Conservation (phyloP, 257 asterid species). For the Echites panduratus region DNA sequence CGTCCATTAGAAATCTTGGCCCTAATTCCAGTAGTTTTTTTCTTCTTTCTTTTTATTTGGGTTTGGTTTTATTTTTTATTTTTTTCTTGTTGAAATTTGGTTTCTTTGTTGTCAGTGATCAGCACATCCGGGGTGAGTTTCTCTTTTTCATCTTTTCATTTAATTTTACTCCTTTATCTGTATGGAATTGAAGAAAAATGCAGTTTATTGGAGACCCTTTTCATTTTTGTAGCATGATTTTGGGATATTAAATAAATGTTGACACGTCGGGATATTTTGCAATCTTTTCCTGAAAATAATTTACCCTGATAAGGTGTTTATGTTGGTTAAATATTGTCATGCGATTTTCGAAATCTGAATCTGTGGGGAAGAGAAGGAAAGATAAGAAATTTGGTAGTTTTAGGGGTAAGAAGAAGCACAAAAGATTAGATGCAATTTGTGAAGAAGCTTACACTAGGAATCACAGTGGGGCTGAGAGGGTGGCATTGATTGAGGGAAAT, state of each 20-base stretch:
- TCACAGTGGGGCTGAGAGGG: conserved; percentile 37
- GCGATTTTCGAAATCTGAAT: conserved; percentile 62
- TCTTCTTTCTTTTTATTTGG: background rate
- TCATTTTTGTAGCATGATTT: conserved; percentile 7
- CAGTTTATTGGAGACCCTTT: conserved; percentile 11
- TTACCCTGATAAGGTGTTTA: background rate
- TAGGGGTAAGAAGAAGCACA: conserved; percentile 74
- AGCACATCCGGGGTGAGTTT: conserved; percentile 47
- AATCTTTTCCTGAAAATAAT: background rate
- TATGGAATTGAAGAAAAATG: conserved; percentile 10
- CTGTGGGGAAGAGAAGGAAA: conserved; percentile 48
- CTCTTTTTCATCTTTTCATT: conserved; percentile 28
- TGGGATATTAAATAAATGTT: background rate
- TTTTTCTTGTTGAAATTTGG: conserved; percentile 19
- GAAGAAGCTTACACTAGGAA: conserved; percentile 59
- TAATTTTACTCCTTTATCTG: conserved; percentile 10
- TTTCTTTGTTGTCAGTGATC: conserved; percentile 31
- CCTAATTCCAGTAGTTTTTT: conserved; percentile 27
- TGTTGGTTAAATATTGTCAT: conserved; percentile 39
- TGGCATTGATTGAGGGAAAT: conserved; percentile 28
- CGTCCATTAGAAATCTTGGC: background rate
- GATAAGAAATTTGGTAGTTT: conserved; percentile 43
- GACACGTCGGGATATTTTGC: background rate
- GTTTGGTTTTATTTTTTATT: conserved; percentile 28
- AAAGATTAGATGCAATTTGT: conserved; percentile 74